Evolutionary conservation across 345 rosid species (phyloP).

Genomic region (Litchi chinensis): DNA sequence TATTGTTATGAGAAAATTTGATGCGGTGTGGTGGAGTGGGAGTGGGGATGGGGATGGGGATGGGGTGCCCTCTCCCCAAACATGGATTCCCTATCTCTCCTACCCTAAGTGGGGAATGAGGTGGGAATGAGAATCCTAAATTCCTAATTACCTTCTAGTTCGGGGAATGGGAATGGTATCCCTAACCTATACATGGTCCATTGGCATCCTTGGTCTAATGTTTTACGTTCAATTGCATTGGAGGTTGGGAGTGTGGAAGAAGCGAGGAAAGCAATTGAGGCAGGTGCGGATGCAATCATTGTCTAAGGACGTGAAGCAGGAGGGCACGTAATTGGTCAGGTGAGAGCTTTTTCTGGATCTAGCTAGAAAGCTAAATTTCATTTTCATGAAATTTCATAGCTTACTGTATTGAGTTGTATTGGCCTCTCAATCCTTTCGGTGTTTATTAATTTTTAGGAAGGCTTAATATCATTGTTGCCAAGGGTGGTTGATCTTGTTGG

Average conservation of each 20-base stretch:
- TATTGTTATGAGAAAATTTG: too few relatives aligned
- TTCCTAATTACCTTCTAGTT: too few relatives aligned
- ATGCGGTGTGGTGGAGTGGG: too few relatives aligned
- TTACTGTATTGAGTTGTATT: neutral
- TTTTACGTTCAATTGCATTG: constrained; percentile 13
- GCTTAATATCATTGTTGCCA: constrained; percentile 73
- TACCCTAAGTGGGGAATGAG: too few relatives aligned
- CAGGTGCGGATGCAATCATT: constrained; percentile 80
- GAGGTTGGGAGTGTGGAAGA: constrained; percentile 76
- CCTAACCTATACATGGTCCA: too few relatives aligned
- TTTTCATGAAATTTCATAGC: neutral
- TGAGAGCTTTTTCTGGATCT: constrained; percentile 13
- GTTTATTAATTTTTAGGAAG: constrained; percentile 46
- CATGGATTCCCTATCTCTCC: too few relatives aligned
- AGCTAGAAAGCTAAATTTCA: neutral
- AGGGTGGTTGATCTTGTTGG: constrained; percentile 72
- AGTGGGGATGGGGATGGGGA: too few relatives aligned
- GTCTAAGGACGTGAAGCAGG: constrained; percentile 93
- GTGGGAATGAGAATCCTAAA: too few relatives aligned
- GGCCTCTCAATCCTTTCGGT: neutral
- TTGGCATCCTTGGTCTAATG: neutral
- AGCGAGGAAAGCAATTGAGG: constrained; percentile 56
- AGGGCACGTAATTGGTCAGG: constrained; percentile 89
- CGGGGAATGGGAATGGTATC: too few relatives aligned
- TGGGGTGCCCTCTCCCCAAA: too few relatives aligned